Evolutionary conservation across 2,329 filamentous ascomycete genomes (phyloP), one percentile per base, ranked within the genome.

Genomic region (Ophiocordyceps australis): DNA sequence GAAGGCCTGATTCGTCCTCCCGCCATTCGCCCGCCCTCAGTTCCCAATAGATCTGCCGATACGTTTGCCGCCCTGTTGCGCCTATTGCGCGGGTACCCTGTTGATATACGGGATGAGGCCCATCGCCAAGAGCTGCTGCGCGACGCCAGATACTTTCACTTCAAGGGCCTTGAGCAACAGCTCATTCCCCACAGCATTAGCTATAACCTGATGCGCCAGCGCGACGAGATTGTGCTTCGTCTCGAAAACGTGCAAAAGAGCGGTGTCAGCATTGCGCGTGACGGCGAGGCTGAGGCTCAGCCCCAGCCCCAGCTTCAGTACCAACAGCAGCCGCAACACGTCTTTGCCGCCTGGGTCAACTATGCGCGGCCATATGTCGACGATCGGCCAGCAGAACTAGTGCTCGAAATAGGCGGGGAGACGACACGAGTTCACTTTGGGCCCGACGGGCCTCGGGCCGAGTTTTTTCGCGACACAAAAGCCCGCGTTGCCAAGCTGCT

Each of bases 81-180:
- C 37, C 54, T 93, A 20, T 59, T 94, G 5, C 70, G 80, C 27
- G 86, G 86, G 4, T 94, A 94, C 46, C 74, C 79, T 0, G 50
- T 94, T 2, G 60, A 74, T 14, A 80, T 94, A 31, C 65, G 72
- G 27, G 65, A 74, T 45, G 78, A 85, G 34, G 59, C 64, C 3
- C 86, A 95, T 42, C 73, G 86, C 12, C 61, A 68, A 14, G 69
- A 78, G 30, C 62, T 95, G 4, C 56, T 95, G 2, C 65, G 79
- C 21, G 86, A 95, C 47, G 89, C 81, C 33, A 73, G 80, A 27
- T 95, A 94, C 48, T 94, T 86, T 48, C 82, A 93, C 46, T 74
- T 95, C 38, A 86, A 85, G 43, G 83, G 82, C 1, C 55, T 94
- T 1, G 86, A 95, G 52, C 86, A 95, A 50, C 74, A 71, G 35